Evolutionary conservation across 768 basidiomycete genomes (phyloP), one percentile per base, ranked within the genome.

Genomic region (Tubosaeta brunneosetosa): DNA sequence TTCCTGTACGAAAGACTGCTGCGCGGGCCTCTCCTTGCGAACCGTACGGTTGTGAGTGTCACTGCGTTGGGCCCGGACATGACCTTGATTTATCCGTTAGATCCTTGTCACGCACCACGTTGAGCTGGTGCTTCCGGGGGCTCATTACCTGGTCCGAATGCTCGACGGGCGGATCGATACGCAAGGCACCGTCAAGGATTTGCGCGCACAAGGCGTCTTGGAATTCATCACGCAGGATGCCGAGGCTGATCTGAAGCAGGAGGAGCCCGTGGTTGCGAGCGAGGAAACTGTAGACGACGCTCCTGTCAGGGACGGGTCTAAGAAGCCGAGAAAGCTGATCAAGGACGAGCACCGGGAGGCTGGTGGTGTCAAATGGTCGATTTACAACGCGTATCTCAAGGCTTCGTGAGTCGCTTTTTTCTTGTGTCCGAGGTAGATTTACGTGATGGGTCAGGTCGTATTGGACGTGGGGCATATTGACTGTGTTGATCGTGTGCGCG

Each of bases 71-170:
- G 44, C 10, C 26, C 11, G 10, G 3, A 10, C 4, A 4, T 36
- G 10, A 44, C 9, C 9, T 37, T 54, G 32, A 57, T 45, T 19
- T 27, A 3, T 27, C 1, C 11, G 10, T 3, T 53, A 84, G 84
- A 71, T 86, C 37, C 74, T 86, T 4, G 89, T 93, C 33, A 90
- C 89, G 0, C 91, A 93, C 55, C 90, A 92, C 61, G 84, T 92
- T 26, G 87, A 91, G 46, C 78, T 94, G 1, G 84, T 92, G 16
- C 78, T 91, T 7, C 85, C 89, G 0, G 84, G 82, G 0, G 80
- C 86, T 0, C 62, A 84, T 59, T 90, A 90, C 60, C 70, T 92
- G 3, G 77, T 91, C 7, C 81, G 88, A 26, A 85, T 92, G 79
- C 74, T 89, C 2, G 89, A 91, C 62, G 91, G 90, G 3, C 81